Evolutionary conservation across 495 filamentous ascomycete species (phyloP), one percentile per base, ranked within the genome.

Genomic region (Penicillium lividum): DNA sequence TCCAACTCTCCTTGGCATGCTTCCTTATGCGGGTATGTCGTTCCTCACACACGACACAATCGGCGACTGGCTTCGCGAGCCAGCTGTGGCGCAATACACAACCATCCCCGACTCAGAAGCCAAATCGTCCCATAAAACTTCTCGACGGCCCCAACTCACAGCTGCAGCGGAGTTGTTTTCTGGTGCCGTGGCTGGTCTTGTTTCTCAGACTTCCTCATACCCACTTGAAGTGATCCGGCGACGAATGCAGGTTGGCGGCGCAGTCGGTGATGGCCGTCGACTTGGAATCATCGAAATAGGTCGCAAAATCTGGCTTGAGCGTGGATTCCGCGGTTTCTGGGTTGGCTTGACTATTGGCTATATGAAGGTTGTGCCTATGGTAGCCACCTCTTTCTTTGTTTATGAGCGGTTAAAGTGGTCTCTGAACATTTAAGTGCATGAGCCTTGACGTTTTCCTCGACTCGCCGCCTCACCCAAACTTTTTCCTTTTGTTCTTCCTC

Each of bases 1-100:
- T 0, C 88, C 93, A 0, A 98, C 94, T 0, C 69, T 98, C 13
- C 75, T 90, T 38, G 94, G 94, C 47, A 98, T 98, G 93, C 69
- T 98, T 13, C 94, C 94, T 3, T 98, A 98, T 64, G 94, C 95
- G 13, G 94, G 94, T 50, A 85, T 95, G 66, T 97, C 93, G n/a
- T 98, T 98, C 79, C 83, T 98, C 33, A 95, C 91, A 0, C 94
- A 98, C 71, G 94, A 98, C 68, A 89, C 89, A 4, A 82, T 84
- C 1, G 86, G 90, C 27, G 94, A 98, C 70, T 68, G 90, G 34
- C 81, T 98, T 43, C 90, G 94, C 1, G 74, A 77, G 34, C 86
- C 86, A 0, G 48, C 64, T 1, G 53, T 96, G 0, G 82, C 89
- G 0, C 68, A 77, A 51, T 89, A 91, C 72, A 95, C 92, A 13